Percentiles rank a stretch among this genome's conserved stretches.
Evolutionary conservation across 228 moss, liverwort and hornwort genomes (phyloP).

Genomic region (Sphagnum magellanicum): DNA sequence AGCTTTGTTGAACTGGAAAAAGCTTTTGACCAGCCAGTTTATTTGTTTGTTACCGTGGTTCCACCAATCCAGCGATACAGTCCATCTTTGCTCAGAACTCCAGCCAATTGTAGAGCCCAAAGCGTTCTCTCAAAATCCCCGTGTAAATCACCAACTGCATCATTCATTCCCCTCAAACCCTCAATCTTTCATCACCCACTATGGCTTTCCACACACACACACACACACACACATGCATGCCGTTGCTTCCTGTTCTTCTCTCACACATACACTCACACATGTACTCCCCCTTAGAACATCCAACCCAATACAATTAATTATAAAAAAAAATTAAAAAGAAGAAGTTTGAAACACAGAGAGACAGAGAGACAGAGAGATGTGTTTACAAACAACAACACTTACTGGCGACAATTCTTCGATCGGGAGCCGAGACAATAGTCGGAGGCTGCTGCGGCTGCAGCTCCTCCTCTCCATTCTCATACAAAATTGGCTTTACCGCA

Average conservation of each 20-base stretch:
- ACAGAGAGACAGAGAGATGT: neutral
- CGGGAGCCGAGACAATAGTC: constrained; percentile 59
- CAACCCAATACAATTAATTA: too few species aligned
- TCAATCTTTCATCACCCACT: neutral
- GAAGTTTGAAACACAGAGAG: too few species aligned
- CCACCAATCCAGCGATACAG: constrained; percentile 78
- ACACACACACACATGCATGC: neutral
- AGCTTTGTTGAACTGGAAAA: neutral
- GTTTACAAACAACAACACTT: constrained; percentile 2
- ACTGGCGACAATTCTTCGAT: constrained; percentile 84
- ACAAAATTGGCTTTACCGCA: too few species aligned
- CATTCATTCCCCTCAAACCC: neutral
- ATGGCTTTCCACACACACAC: neutral
- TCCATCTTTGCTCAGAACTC: constrained; percentile 82
- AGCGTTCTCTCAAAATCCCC: constrained; percentile 78
- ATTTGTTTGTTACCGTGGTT: constrained; percentile 36
- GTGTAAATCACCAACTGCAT: constrained; percentile 90
- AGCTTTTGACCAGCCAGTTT: neutral
- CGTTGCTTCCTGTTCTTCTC: neutral
- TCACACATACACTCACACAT: too few species aligned
- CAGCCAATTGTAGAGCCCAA: constrained; percentile 69
- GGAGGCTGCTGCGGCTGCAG: constrained; percentile 36
- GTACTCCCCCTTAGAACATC: too few species aligned
- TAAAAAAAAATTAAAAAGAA: neutral
- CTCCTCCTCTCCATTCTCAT: too few species aligned